These are phyloP conservation scores for Lentinula boryana DNA, from an alignment of 768 basidiomycete genomes.

Conservation along the genomic window DNA sequence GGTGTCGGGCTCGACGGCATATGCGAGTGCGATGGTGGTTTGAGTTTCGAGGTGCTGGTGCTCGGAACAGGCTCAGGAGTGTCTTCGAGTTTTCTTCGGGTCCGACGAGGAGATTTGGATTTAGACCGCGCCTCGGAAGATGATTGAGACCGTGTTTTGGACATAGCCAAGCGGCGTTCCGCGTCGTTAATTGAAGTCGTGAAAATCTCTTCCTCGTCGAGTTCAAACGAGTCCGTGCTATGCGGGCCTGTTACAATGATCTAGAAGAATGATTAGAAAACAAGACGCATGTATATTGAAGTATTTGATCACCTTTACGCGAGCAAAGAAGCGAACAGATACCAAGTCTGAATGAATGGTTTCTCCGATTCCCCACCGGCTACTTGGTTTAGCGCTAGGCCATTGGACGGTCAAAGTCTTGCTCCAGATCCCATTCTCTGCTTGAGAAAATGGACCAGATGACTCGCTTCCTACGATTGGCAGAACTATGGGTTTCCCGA, in stretches of 20 bases:
- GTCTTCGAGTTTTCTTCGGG: slow-evolving; percentile 1
- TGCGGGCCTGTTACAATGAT: slow-evolving; percentile 46
- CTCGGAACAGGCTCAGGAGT: slow-evolving; percentile 1
- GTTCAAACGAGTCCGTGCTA: slow-evolving; percentile 63
- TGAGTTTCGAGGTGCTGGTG: not conserved
- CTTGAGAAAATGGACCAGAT: slow-evolving; percentile 49
- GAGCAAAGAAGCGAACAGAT: slow-evolving; percentile 63
- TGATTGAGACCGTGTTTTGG: slow-evolving; percentile 46
- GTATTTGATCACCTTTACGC: slow-evolving; percentile 49
- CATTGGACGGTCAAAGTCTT: slow-evolving; percentile 68
- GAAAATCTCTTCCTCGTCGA: slow-evolving; percentile 60
- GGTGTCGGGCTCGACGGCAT: slow-evolving; percentile 1
- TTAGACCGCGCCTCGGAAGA: slow-evolving; percentile 12
- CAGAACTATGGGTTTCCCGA: slow-evolving; percentile 39
- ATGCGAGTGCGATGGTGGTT: not conserved
- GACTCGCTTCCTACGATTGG: slow-evolving; percentile 55
- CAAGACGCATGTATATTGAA: slow-evolving; percentile 5
- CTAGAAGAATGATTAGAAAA: slow-evolving; percentile 19
- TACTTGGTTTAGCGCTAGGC: slow-evolving; percentile 62
- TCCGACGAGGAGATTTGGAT: slow-evolving; percentile 14
- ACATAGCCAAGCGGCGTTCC: slow-evolving; percentile 59
- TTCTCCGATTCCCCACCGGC: slow-evolving; percentile 78
- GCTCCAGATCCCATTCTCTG: slow-evolving; percentile 52
- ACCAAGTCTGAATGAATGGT: slow-evolving; percentile 54
- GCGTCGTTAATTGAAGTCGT: slow-evolving; percentile 66